Percentiles rank a stretch among this genome's conserved stretches.
Conservation (phyloP, 116 monocot genomes). For the Zostera marina region DNA sequence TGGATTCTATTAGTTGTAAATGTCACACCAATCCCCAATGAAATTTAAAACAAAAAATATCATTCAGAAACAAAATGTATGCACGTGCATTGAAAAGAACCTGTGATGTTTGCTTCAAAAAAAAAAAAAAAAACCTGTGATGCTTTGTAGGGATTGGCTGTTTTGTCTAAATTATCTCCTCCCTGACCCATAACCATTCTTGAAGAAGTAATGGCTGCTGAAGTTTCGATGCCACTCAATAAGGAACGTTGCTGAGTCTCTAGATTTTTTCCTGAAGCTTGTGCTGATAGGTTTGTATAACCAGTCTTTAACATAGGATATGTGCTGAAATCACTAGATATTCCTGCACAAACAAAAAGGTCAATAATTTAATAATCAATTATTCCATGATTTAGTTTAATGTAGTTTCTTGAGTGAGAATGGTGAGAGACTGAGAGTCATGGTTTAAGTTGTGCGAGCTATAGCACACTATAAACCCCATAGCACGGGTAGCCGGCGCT, state of each 20-base stretch:
- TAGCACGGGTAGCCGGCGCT: too few relatives aligned
- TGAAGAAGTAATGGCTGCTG: background rate
- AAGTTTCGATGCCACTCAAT: constrained; percentile 11
- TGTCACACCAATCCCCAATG: too few relatives aligned
- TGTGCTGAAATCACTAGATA: constrained; percentile 39
- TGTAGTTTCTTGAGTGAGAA: constrained; percentile 1
- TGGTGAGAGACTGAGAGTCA: too few relatives aligned
- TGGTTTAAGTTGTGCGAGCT: too few relatives aligned
- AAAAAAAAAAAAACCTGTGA: too few relatives aligned
- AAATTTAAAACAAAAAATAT: too few relatives aligned
- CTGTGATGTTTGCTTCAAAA: background rate
- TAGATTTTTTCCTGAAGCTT: constrained; percentile 20
- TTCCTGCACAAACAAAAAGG: constrained; percentile 16
- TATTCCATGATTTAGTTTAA: background rate
- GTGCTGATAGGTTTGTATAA: constrained; percentile 15
- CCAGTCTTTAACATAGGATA: constrained; percentile 26
- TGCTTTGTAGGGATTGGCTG: constrained; percentile 6
- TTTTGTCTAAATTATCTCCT: constrained; percentile 2
- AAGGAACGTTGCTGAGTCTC: constrained; percentile 18
- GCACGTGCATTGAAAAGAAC: constrained; percentile 3
- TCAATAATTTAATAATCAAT: background rate
- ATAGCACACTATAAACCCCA: too few relatives aligned
- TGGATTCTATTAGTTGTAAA: too few relatives aligned
- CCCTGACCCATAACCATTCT: constrained; percentile 3
- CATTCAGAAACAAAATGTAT: too few relatives aligned